phyloP scores from a whole-genome alignment of 1,139 yeast genomes.

The Saccharomyces pastorianus region DNA sequence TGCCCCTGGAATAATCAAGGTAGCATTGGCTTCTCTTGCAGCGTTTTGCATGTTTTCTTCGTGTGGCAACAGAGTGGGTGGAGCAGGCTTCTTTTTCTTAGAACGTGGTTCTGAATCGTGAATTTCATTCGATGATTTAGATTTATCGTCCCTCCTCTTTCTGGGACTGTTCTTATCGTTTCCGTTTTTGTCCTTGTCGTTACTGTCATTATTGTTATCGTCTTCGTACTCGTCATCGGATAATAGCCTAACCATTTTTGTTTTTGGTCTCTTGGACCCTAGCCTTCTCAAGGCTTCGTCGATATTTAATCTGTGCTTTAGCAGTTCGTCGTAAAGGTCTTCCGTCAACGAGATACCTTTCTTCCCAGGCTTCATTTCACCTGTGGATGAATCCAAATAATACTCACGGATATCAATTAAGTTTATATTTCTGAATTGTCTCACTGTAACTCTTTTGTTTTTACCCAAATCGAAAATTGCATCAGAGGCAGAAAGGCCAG shows the following conservation, averaged over 20 bases:
- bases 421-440: constrained; percentile 55
- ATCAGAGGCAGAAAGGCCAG: constrained; percentile 21
- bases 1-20: constrained; percentile 21
- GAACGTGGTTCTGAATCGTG: constrained; percentile 12
- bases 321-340: constrained; percentile 55
- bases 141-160: constrained; percentile 8
- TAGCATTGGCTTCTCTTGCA: constrained; percentile 26
- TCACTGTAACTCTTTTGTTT: constrained; percentile 64
- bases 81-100: constrained; percentile 25
- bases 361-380: constrained; percentile 65
- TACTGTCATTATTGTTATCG: constrained; percentile 7
- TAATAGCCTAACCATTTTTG: constrained; percentile 22
- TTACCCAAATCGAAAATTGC: constrained; percentile 45
- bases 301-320: constrained; percentile 45
- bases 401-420: constrained; percentile 77
- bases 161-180: constrained; percentile 9
- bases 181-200: constrained; percentile 5
- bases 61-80: constrained; percentile 27
- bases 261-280: constrained; percentile 33
- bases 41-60: constrained; percentile 25
- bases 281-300: constrained; percentile 49
- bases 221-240: constrained; percentile 24
- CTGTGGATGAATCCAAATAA: constrained; percentile 53
- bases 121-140: constrained; percentile 9
- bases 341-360: constrained; percentile 77